phyloP scores from a whole-genome alignment of 2,329 filamentous ascomycete species.

The Exophiala viscosa region DNA sequence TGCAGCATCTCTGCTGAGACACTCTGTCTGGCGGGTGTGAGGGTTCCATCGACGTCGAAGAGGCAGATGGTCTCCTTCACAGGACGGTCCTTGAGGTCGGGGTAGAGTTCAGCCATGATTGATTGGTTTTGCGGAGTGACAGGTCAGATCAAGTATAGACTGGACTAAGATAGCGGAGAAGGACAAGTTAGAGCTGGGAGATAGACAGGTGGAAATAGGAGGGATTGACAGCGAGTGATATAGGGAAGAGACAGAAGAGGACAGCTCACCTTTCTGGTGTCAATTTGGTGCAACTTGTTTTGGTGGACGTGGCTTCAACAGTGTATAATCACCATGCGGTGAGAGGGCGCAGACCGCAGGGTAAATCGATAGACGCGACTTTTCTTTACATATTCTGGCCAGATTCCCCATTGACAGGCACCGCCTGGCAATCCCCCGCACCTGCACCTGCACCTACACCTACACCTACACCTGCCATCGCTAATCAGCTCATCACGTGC shows the following conservation, averaged over 20 bases:
- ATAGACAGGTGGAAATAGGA: too few species aligned
- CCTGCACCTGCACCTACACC: conserved; percentile 1
- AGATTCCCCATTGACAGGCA: too few species aligned
- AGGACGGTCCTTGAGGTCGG: conserved; percentile 76
- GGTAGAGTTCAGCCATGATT: conserved; percentile 47
- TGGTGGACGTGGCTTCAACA: too few species aligned
- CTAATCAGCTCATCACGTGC: too few species aligned
- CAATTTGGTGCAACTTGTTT: too few species aligned
- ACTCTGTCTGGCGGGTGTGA: conserved; percentile 75
- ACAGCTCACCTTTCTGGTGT: too few species aligned
- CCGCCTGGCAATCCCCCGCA: not conserved
- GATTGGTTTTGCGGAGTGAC: not conserved
- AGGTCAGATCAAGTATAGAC: not conserved
- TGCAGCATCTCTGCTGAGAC: conserved; percentile 78
- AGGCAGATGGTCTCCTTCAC: conserved; percentile 90
- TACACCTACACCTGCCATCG: not conserved
- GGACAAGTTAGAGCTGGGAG: too few species aligned
- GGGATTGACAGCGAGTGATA: too few species aligned
- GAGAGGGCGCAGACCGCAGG: too few species aligned
- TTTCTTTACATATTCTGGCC: not conserved
- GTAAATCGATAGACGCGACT: not conserved
- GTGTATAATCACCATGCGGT: too few species aligned
- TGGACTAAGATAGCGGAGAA: not conserved
- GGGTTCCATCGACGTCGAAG: conserved; percentile 93
- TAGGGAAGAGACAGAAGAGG: too few species aligned